phyloP scores from a whole-genome alignment of 2,329 filamentous ascomycete genomes.

The Aureobasidium sp. region DNA sequence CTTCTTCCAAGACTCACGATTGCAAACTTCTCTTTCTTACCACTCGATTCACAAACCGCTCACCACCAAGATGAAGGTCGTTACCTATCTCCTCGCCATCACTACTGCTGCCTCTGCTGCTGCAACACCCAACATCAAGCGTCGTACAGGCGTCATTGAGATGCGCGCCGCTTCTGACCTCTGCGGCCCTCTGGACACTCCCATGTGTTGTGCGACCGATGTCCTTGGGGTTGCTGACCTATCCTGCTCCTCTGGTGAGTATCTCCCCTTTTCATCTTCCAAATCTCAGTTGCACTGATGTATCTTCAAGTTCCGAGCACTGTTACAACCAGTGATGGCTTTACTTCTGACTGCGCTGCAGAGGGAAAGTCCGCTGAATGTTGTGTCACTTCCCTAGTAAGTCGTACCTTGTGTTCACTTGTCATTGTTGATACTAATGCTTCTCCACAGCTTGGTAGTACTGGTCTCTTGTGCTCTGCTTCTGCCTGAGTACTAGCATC shows the following conservation, averaged over 20 bases:
- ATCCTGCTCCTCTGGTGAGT: neutral
- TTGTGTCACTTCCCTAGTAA: neutral
- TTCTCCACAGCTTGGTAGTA: neutral
- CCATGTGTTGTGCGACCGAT: slow-evolving; percentile 6
- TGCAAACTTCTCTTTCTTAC: too few relatives aligned
- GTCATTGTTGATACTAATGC: neutral
- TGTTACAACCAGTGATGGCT: neutral
- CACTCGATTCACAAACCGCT: too few relatives aligned
- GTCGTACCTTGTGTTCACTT: too few relatives aligned
- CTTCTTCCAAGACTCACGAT: too few relatives aligned
- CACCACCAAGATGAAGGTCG: neutral
- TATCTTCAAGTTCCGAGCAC: neutral
- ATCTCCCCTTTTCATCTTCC: too few relatives aligned
- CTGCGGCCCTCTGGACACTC: slow-evolving; percentile 8
- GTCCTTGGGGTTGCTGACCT: neutral
- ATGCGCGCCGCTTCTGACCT: neutral
- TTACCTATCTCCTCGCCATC: neutral
- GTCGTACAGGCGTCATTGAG: neutral
- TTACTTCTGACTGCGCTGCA: neutral
- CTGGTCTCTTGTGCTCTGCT: neutral
- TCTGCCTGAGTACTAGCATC: neutral
- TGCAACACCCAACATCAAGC: neutral
- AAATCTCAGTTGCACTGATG: too few relatives aligned
- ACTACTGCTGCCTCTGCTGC: neutral
- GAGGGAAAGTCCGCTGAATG: neutral